Evolutionary conservation across 495 filamentous ascomycete species (phyloP).

Genomic region (Chlorociboria aeruginascens): DNA sequence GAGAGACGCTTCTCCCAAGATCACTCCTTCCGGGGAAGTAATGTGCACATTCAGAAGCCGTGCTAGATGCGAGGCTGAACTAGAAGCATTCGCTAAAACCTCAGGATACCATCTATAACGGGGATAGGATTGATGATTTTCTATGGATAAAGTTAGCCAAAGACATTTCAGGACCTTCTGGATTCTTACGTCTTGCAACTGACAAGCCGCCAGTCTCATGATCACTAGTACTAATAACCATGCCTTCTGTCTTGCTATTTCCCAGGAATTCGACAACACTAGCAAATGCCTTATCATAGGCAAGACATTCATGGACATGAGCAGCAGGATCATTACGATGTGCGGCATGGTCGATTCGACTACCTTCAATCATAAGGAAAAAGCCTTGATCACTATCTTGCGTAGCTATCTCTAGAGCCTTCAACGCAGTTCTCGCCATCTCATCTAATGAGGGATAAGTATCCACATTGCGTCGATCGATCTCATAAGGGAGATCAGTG

Average conservation of each 20-base stretch:
- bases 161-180: neutral
- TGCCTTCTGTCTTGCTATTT: conserved; percentile 54
- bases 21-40: conserved; percentile 8
- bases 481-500: conserved; percentile 79
- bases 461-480: conserved; percentile 71
- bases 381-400: conserved; percentile 81
- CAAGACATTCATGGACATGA: conserved; percentile 88
- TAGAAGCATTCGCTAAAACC: conserved; percentile 67
- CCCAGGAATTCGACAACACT: conserved; percentile 77
- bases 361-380: conserved; percentile 97
- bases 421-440: conserved; percentile 77
- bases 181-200: conserved; percentile 55
- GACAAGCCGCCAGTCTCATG: conserved; percentile 90
- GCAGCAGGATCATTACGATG: conserved; percentile 92
- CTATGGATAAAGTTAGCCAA: conserved; percentile 15
- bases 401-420: conserved; percentile 70
- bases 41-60: conserved; percentile 46
- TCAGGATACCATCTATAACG: conserved; percentile 80
- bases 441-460: conserved; percentile 82
- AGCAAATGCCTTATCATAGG: conserved; percentile 78
- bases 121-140: conserved; percentile 53
- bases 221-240: conserved; percentile 82
- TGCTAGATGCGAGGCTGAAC: conserved; percentile 61
- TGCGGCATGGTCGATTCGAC: conserved; percentile 90
- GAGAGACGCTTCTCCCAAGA: conserved; percentile 22